phyloP scores from a whole-genome alignment of 2,329 filamentous ascomycete genomes.

The Rhinocladiella similis region DNA sequence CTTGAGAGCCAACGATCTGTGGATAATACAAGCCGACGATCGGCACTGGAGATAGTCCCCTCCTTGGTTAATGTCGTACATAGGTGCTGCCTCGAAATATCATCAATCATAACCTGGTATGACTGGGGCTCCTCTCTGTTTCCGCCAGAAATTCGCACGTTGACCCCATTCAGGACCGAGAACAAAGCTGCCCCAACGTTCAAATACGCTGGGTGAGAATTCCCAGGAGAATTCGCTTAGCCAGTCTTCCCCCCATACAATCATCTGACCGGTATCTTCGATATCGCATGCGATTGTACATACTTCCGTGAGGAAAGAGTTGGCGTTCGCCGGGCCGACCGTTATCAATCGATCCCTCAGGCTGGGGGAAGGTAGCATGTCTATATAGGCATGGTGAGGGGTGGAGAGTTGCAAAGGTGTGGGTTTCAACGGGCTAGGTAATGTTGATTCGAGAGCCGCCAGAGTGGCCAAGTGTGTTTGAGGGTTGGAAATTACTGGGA shows the following conservation, averaged over 20 bases:
- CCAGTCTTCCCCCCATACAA: conserved; percentile 46
- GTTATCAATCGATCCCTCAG: conserved; percentile 42
- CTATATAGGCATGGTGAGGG: conserved; percentile 44
- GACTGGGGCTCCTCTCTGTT: conserved; percentile 38
- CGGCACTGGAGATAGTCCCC: too few species aligned
- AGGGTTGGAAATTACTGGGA: conserved; percentile 35
- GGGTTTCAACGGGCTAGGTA: conserved; percentile 39
- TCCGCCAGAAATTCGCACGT: conserved; percentile 44
- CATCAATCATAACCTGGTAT: conserved; percentile 37
- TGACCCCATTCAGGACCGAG: conserved; percentile 40
- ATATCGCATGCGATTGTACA: conserved; percentile 38
- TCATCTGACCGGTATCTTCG: conserved; percentile 41
- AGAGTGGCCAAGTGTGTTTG: conserved; percentile 37
- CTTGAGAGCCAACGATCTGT: too few species aligned
- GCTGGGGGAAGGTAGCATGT: conserved; percentile 42
- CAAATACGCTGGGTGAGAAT: conserved; percentile 41
- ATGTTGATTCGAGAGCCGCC: conserved; percentile 32
- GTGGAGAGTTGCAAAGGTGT: conserved; percentile 41
- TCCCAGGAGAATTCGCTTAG: conserved; percentile 46
- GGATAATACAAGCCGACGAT: too few species aligned
- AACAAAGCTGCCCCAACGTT: conserved; percentile 43
- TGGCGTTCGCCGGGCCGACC: conserved; percentile 37
- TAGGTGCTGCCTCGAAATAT: background rate
- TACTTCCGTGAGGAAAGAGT: conserved; percentile 40
- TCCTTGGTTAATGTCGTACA: too few species aligned